These are phyloP conservation scores for Pharus latifolius DNA, from an alignment of 176 grass and related monocot genomes.

Conservation along the genomic window DNA sequence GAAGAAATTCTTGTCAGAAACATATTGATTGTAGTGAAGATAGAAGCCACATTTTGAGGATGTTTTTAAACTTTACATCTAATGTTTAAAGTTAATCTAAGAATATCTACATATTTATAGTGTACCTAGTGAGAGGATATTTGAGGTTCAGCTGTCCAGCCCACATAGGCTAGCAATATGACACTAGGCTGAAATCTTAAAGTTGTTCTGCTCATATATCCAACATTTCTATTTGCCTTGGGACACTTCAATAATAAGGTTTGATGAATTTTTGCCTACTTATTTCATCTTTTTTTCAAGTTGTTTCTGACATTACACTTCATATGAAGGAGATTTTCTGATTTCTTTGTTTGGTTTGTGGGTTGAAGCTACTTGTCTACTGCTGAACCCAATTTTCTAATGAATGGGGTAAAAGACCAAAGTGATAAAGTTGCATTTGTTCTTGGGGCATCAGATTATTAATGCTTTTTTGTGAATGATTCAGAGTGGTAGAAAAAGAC, in stretches of 20 bases:
- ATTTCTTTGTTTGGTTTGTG: not conserved
- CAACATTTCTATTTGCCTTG: not conserved
- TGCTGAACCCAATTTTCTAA: not conserved
- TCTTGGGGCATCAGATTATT: not conserved
- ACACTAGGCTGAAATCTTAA: not conserved
- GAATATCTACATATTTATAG: not conserved
- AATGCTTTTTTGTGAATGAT: constrained; percentile 7
- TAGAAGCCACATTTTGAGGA: not conserved
- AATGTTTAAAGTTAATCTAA: not conserved
- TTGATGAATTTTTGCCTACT: not conserved
- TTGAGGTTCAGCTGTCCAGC: not conserved
- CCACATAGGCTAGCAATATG: not conserved
- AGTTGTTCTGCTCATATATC: not conserved
- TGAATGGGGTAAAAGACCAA: not conserved
- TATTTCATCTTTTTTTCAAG: not conserved
- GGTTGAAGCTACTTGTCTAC: not conserved
- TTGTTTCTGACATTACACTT: not conserved
- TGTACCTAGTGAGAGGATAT: not conserved
- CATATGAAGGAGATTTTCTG: not conserved
- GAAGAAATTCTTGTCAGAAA: not conserved
- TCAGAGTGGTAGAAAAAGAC: constrained; percentile 68
- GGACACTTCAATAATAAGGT: not conserved
- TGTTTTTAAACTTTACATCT: constrained; percentile 6
- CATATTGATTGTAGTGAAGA: too few species aligned
- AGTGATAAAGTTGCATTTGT: not conserved